Conservation (phyloP, 805 yeast species). For the Lipomyces yamanashiensis region DNA sequence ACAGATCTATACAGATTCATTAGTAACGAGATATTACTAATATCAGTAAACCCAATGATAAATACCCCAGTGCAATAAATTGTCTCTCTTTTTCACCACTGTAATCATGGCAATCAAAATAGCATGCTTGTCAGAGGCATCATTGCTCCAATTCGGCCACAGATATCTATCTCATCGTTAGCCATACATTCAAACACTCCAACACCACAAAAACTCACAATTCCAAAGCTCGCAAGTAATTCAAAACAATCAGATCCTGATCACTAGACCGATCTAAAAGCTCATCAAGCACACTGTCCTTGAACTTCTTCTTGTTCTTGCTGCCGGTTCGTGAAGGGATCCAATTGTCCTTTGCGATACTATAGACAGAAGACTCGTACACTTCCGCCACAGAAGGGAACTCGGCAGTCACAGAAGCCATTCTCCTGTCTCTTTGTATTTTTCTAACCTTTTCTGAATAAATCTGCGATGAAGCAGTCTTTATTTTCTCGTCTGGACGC, state of each 20-base stretch:
- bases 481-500: background rate
- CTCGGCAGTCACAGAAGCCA: background rate
- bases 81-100: slow-evolving; percentile 28
- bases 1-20: slow-evolving; percentile 12
- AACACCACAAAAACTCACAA: slow-evolving; percentile 38
- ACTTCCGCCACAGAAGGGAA: slow-evolving; percentile 17
- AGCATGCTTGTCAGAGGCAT: slow-evolving; percentile 50
- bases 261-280: slow-evolving; percentile 13
- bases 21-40: background rate
- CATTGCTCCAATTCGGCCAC: slow-evolving; percentile 52
- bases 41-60: background rate
- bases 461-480: background rate
- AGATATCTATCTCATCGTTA: slow-evolving; percentile 35
- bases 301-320: slow-evolving; percentile 10
- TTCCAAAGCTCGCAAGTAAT: slow-evolving; percentile 33
- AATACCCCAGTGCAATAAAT: slow-evolving; percentile 24
- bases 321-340: background rate
- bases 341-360: slow-evolving; percentile 25
- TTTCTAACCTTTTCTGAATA: background rate
- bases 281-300: slow-evolving; percentile 6
- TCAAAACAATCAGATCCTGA: slow-evolving; percentile 19
- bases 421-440: background rate
- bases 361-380: slow-evolving; percentile 8
- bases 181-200: background rate
- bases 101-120: slow-evolving; percentile 45